Conservation (phyloP, 805 yeast genomes). For the Lipomyces chichibuensis region DNA sequence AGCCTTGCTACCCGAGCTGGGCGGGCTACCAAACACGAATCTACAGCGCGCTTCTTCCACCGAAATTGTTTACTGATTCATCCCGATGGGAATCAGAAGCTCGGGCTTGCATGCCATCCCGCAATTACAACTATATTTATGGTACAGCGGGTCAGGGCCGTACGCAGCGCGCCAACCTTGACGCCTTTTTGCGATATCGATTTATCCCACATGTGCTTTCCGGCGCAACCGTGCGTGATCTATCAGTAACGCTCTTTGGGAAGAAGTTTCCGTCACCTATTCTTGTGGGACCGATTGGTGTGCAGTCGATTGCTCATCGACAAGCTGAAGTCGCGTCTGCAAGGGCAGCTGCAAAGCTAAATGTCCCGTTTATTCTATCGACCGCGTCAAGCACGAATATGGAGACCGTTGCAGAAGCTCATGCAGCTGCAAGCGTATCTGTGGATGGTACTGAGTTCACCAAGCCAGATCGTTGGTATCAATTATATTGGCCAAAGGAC, state of each 20-base stretch:
- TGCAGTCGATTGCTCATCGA: slow-evolving; percentile 38
- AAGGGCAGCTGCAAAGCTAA: slow-evolving; percentile 38
- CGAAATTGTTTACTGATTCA: slow-evolving; percentile 16
- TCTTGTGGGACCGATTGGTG: slow-evolving; percentile 41
- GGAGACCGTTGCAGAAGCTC: slow-evolving; percentile 33
- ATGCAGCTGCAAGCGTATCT: background rate
- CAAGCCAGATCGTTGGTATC: slow-evolving; percentile 32
- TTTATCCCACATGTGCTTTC: slow-evolving; percentile 29
- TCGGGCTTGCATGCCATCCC: slow-evolving; percentile 8
- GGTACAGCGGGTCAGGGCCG: slow-evolving; percentile 25
- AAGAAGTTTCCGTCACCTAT: slow-evolving; percentile 36
- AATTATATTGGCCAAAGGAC: slow-evolving; percentile 35
- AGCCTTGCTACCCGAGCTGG: slow-evolving; percentile 17
- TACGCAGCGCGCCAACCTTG: slow-evolving; percentile 24
- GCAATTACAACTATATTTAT: no score
- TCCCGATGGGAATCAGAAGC: slow-evolving; percentile 23
- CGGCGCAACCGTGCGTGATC: slow-evolving; percentile 24
- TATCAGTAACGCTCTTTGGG: slow-evolving; percentile 36
- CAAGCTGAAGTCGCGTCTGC: slow-evolving; percentile 41
- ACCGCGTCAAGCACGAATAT: slow-evolving; percentile 38
- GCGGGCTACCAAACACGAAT: slow-evolving; percentile 28
- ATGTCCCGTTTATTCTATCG: slow-evolving; percentile 40
- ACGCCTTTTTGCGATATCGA: slow-evolving; percentile 26
- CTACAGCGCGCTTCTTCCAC: slow-evolving; percentile 22
- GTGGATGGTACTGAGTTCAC: background rate